Base-by-base conservation (phyloP, 495 filamentous ascomycete genomes). In the Lepidopterella palustris region DNA sequence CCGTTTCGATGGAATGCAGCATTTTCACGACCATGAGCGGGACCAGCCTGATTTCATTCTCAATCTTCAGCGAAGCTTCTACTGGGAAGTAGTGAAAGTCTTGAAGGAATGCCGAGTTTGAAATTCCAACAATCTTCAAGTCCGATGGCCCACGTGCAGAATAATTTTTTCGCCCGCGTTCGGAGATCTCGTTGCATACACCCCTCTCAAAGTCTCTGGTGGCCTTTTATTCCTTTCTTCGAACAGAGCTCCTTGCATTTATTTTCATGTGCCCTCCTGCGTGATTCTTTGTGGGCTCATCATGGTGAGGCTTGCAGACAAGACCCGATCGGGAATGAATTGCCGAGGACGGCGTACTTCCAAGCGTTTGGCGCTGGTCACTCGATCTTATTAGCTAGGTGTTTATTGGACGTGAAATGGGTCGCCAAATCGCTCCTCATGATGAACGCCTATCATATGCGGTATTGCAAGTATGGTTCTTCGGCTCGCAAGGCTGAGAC, bases 101-200 rank as follows among this genome's bases (percentile, higher is more conserved):
- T 42, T 55, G 53, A 55, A 55, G 39, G 53, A 39, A 42, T 55
- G 28, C 20, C 53, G 24, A 2, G n/a, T 55, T 20, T 55, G 42
- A 42, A n/a, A n/a, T n/a, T n/a, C n/a, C n/a, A n/a, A n/a, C n/a
- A n/a, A n/a, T n/a, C n/a, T n/a, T n/a, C n/a, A n/a, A n/a, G n/a
- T n/a, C n/a, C n/a, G n/a, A n/a, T n/a, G n/a, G n/a, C n/a, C n/a
- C n/a, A n/a, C n/a, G n/a, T n/a, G n/a, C n/a, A n/a, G n/a, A n/a
- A n/a, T n/a, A n/a, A n/a, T n/a, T n/a, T n/a, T n/a, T n/a, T n/a
- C n/a, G n/a, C n/a, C n/a, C n/a, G n/a, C n/a, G n/a, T n/a, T n/a
- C n/a, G n/a, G n/a, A n/a, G n/a, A n/a, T n/a, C n/a, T n/a, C n/a
- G n/a, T n/a, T n/a, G n/a, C n/a, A n/a, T n/a, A n/a, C 35, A 42